Percentiles rank a stretch among this genome's conserved stretches.
phyloP scores from a whole-genome alignment of 1,139 yeast genomes.

The Magnusiomyces ingens region DNA sequence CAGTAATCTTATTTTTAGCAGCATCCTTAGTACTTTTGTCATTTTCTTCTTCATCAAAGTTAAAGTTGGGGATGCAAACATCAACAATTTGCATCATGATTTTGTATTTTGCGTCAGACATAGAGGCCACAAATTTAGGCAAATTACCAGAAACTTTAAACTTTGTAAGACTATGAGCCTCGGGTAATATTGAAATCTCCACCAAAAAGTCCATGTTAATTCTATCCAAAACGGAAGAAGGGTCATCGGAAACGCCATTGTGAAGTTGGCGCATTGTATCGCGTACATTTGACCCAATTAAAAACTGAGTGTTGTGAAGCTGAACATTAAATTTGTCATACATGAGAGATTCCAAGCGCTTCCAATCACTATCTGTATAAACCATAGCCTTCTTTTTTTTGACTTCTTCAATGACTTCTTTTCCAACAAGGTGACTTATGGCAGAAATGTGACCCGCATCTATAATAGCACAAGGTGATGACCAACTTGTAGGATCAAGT shows the following conservation, averaged over 20 bases:
- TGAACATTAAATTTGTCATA: conserved; percentile 78
- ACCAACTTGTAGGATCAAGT: conserved; percentile 67
- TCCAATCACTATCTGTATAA: conserved; percentile 70
- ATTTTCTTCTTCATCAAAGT: conserved; percentile 28
- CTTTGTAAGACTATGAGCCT: conserved; percentile 65
- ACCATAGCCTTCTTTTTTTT: conserved; percentile 56
- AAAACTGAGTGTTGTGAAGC: conserved; percentile 79
- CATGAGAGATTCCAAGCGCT: conserved; percentile 66
- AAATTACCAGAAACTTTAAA: conserved; percentile 72
- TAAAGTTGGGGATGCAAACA: conserved; percentile 59
- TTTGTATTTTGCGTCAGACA: conserved; percentile 88
- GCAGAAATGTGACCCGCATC: conserved; percentile 96
- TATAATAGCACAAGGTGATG: conserved; percentile 82
- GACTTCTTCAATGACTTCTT: conserved; percentile 60
- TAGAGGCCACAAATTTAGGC: conserved; percentile 62
- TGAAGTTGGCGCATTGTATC: conserved; percentile 51
- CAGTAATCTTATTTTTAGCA: not conserved
- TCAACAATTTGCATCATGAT: conserved; percentile 74
- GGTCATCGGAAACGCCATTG: conserved; percentile 27
- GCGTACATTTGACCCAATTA: conserved; percentile 77
- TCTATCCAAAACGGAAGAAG: conserved; percentile 64
- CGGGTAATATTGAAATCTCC: conserved; percentile 80
- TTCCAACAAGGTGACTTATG: conserved; percentile 71
- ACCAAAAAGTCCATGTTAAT: conserved; percentile 65
- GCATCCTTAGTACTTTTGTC: not conserved